Percentiles rank a stretch among this genome's conserved stretches.
Evolutionary conservation across 208 protist genomes (phyloP).

Genomic region (Trypanosoma brucei): DNA sequence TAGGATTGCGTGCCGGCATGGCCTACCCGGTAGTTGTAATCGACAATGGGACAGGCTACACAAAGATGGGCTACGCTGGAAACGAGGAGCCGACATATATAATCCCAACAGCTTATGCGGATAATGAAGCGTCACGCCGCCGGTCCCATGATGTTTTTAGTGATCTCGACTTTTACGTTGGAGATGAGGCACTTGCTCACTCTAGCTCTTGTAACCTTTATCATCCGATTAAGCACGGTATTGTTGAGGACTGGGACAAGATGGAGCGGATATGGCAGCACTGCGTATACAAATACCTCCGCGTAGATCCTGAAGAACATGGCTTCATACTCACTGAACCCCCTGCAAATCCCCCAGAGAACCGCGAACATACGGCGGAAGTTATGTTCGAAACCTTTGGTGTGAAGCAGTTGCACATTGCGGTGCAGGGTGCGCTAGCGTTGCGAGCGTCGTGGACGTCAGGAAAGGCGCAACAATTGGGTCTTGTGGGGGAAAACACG

Average conservation of each 20-base stretch:
- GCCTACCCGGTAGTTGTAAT: constrained; percentile 93
- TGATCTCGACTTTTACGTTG: constrained; percentile 95
- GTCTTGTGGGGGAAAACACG: constrained; percentile 32
- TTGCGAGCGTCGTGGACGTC: constrained; percentile 91
- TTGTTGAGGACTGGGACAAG: constrained; percentile 93
- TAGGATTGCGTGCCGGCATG: constrained; percentile 3
- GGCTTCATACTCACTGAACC: constrained; percentile 97
- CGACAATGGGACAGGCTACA: constrained; percentile 98
- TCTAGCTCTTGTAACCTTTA: constrained; percentile 17
- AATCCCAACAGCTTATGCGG: constrained; percentile 92
- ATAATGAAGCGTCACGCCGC: constrained; percentile 27
- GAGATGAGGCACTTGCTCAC: constrained; percentile 88
- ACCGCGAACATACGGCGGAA: constrained; percentile 96
- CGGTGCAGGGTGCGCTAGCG: constrained; percentile 96
- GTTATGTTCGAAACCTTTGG: constrained; percentile 99
- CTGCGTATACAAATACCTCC: constrained; percentile 96
- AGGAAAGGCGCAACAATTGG: constrained; percentile 30
- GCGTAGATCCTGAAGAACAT: constrained; percentile 97
- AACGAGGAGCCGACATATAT: constrained; percentile 94
- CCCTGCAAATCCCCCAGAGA: constrained; percentile 96
- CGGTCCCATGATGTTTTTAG: constrained; percentile 40
- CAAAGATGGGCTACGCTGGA: constrained; percentile 98
- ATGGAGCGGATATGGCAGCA: constrained; percentile 98
- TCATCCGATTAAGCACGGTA: constrained; percentile 93
- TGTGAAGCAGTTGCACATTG: constrained; percentile 96